Base-by-base conservation (phyloP, 2,329 filamentous ascomycete genomes). In the Incumbomyces delicatus region DNA sequence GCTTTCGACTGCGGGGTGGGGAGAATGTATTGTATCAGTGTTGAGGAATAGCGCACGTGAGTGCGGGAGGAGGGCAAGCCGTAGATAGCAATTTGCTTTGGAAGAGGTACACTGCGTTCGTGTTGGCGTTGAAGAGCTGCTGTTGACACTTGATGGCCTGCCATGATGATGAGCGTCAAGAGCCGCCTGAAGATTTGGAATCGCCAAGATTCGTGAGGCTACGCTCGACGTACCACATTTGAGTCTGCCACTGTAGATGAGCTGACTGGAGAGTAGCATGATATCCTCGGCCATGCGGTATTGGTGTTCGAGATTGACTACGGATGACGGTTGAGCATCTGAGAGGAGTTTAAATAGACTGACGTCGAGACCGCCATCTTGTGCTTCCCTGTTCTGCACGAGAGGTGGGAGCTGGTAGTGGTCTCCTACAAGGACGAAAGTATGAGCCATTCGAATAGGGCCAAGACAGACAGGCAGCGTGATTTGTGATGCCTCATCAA, bases 251-350 rank as follows among this genome's bases (percentile, higher is more conserved):
- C 82, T 74, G 67, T 98, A 98, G 58, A 98, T 95, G 47, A 98
- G 76, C 1, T 78, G 85, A 64, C 95, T 98, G 52, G 87, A 94
- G 12, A 98, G 75, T 2, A 83, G 76, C 90, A 96, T 96, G 50
- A 98, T 85, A 51, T 98, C 92, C 56, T 92, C 85, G 58, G 87
- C 95, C 92, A 98, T 98, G 51, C 92, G 87, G 62, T 98, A 98
- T 62, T 98, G 92, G 59, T 95, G 88, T 58, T 92, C 88, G 1
- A 98, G 76, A 53, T 85, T 94, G 51, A 94, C 87, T 2, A 98
- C 89, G 1, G 88, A 88, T 39, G 80, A 72, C 0, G 92, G 89
- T 53, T 96, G 89, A 1, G 78, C 76, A 59, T 96, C 92, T 1
- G 88, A 95, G 11, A 98, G 76, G 2, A 92, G 75, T 62, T 94